Base-by-base conservation (phyloP, 1,284 basidiomycete species). In the Ceratobasidium theobromae region DNA sequence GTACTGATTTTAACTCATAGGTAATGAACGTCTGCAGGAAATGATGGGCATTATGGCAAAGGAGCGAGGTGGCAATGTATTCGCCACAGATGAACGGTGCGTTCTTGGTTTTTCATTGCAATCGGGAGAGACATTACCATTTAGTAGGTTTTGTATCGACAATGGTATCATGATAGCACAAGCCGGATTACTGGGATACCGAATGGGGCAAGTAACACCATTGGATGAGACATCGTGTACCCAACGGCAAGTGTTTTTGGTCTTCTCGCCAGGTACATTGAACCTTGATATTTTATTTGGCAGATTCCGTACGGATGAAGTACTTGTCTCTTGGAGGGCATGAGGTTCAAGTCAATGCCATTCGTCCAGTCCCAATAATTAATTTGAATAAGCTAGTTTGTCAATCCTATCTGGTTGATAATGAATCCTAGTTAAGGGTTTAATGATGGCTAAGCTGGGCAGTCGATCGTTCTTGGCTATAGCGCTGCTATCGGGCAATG, bases 111-210 rank as follows among this genome's bases (percentile, higher is more conserved):
- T 5, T 18, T 4, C 58, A 49, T 21, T n/a, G 43, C 9, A 21
- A n/a, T 35, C 3, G 18, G 2, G 9, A 18, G 12, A 12, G 30
- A 1, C 27, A 16, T 33, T 52, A 16, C 27, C 33, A 21, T 18
- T 40, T 2, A 33, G 14, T 32, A 14, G n/a, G 95, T 65, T 98
- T 77, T 98, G 96, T 77, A 98, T 99, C 69, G 97, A 99, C 77
- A 99, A 99, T 73, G 97, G 97, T 1, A 96, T 99, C 73, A 99
- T 99, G 97, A 99, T 99, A 66, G 97, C 97, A 0, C 97, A 99
- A 76, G 97, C 97, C 1, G 96, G 96, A 27, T 80, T 99, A 52
- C 81, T 99, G 40, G 87, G 89, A 67, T 93, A 87, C 76, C 84
- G 97, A 4, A 98, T 97, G 94, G 96, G 96, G n/a, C 82, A 86